Evolutionary conservation across 192 early-diverging fungal species (phyloP).

Genomic region (Coemansia sp.): DNA sequence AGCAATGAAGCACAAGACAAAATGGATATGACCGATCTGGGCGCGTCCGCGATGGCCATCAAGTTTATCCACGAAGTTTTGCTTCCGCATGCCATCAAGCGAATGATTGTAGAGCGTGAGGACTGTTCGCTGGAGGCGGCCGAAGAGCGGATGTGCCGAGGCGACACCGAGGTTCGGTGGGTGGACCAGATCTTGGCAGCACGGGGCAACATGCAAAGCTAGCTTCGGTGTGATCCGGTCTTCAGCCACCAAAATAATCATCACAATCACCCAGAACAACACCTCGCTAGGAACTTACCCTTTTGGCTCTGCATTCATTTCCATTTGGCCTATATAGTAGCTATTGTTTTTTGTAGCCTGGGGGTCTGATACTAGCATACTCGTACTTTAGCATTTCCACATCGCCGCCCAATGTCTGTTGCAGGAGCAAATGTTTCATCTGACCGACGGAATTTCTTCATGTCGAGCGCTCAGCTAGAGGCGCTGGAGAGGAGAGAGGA

Average conservation of each 20-base stretch:
- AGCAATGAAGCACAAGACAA: neutral
- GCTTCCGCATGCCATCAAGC: constrained; percentile 43
- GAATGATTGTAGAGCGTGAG: constrained; percentile 26
- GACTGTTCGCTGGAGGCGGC: constrained; percentile 32
- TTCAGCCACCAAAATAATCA: no score
- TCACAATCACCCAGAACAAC: no score
- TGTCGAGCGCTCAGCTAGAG: constrained; percentile 51
- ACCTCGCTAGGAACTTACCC: no score
- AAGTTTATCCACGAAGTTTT: constrained; percentile 47
- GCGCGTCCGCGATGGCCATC: constrained; percentile 11
- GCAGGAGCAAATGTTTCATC: constrained; percentile 38
- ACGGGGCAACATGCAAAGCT: constrained; percentile 2
- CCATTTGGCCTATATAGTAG: no score
- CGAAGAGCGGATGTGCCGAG: constrained; percentile 23
- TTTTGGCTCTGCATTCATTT: neutral
- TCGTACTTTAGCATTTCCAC: neutral
- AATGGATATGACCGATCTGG: neutral
- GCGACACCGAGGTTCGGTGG: constrained; percentile 28
- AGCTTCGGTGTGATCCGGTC: no score
- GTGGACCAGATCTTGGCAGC: constrained; percentile 47
- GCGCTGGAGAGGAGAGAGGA: constrained; percentile 39
- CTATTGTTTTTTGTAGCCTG: neutral
- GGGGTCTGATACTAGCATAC: neutral
- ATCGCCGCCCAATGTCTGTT: constrained; percentile 11
- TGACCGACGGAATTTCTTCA: constrained; percentile 43